A percentile compares a stretch with the other conserved stretches of the same genome.
Evolutionary conservation across 192 early-diverging fungal species (phyloP).

Genomic region (Funneliformis geosporum): DNA sequence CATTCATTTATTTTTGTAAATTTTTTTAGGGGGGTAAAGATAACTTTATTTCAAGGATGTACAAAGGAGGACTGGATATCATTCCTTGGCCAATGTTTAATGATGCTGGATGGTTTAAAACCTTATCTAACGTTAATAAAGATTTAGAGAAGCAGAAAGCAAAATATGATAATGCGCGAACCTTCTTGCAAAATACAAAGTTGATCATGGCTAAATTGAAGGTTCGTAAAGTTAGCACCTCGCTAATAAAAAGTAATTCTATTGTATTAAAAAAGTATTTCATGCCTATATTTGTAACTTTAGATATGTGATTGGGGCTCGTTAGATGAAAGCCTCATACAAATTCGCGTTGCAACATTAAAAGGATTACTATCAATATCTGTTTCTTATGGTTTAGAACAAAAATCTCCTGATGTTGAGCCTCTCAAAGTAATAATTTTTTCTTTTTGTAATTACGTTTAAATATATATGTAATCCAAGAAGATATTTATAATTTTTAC

Average conservation of each 20-base stretch:
- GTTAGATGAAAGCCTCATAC: conserved; percentile 1
- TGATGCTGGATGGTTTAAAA: conserved; percentile 10
- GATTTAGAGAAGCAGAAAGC: conserved; percentile 9
- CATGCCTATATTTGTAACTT: neutral
- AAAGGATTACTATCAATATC: neutral
- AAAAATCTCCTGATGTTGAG: neutral
- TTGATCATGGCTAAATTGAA: conserved; percentile 21
- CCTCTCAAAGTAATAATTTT: neutral
- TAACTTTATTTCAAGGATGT: conserved; percentile 27
- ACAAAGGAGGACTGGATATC: conserved; percentile 12
- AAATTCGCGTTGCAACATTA: conserved; percentile 7
- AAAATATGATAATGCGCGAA: conserved; percentile 26
- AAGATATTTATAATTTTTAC: neutral
- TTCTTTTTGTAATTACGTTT: neutral
- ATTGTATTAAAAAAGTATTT: neutral
- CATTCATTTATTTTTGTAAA: neutral
- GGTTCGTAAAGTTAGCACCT: neutral
- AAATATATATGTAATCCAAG: too few species aligned
- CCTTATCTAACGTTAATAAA: conserved; percentile 7
- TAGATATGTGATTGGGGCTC: conserved; percentile 22
- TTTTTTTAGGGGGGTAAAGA: conserved; percentile 17
- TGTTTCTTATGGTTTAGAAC: conserved; percentile 6
- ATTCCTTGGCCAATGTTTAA: conserved; percentile 27
- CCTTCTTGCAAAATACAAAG: conserved; percentile 17
- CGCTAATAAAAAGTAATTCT: neutral